Percentiles rank a stretch among this genome's conserved stretches.
Evolutionary conservation across 371 early-diverging fungal genomes (phyloP).

Genomic region (Mucor saturninus): DNA sequence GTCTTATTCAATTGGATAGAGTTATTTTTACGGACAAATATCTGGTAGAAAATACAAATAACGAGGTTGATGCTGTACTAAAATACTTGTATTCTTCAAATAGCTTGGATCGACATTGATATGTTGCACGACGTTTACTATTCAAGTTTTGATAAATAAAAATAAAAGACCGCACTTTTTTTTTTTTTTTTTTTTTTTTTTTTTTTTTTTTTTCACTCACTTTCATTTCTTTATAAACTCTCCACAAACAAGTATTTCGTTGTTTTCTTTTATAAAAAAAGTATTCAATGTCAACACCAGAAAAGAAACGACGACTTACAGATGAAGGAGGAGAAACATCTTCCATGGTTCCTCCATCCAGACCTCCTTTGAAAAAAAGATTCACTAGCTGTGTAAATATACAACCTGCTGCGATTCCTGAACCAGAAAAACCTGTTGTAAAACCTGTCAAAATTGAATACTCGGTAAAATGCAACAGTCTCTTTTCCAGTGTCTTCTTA

Average conservation of each 20-base stretch:
- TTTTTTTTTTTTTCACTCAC: too few species aligned
- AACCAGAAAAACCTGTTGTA: neutral
- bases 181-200: too few species aligned
- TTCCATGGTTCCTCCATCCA: slow-evolving; percentile 16
- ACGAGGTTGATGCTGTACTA: too few species aligned
- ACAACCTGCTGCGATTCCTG: neutral
- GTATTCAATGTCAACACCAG: slow-evolving; percentile 7
- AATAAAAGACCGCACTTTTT: too few species aligned
- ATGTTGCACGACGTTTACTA: too few species aligned
- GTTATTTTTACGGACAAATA: too few species aligned
- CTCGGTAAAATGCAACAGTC: neutral
- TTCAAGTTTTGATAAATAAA: neutral
- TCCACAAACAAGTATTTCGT: neutral
- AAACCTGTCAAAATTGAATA: neutral
- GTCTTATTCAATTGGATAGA: too few species aligned
- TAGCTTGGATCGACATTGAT: too few species aligned
- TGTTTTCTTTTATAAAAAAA: neutral
- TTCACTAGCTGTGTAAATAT: slow-evolving; percentile 29
- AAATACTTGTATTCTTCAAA: too few species aligned
- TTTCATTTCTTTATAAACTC: neutral
- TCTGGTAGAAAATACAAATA: too few species aligned
- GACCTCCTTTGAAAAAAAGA: slow-evolving; percentile 36
- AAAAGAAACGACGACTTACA: slow-evolving; percentile 8
- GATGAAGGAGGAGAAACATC: slow-evolving; percentile 7
- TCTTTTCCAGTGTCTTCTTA: too few species aligned